phyloP scores from a whole-genome alignment of 345 rosid genomes.

The Viola odorata region DNA sequence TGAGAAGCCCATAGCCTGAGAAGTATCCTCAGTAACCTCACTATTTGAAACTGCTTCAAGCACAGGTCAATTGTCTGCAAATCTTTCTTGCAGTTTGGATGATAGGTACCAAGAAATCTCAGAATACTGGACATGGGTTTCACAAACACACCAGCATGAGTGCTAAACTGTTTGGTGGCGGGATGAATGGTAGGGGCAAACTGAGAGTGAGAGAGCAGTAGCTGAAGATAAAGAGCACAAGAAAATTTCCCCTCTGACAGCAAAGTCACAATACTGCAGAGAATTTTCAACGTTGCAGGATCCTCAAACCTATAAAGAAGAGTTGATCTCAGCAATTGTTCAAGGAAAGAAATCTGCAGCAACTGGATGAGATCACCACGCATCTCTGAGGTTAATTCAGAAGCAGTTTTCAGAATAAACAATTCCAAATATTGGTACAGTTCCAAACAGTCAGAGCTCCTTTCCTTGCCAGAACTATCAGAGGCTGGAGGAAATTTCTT shows the following conservation, averaged over 20 bases:
- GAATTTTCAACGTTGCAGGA: conserved; percentile 49
- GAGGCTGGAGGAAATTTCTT: conserved; percentile 37
- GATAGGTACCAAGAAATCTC: conserved; percentile 40
- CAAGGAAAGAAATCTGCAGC: conserved; percentile 63
- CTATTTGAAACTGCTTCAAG: conserved; percentile 52
- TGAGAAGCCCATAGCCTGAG: conserved; percentile 25
- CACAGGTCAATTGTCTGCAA: conserved; percentile 24
- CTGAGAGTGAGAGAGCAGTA: conserved; percentile 79
- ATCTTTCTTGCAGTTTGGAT: conserved; percentile 22
- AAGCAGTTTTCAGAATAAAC: conserved; percentile 59
- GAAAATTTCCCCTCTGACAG: conserved; percentile 55
- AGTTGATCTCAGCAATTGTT: conserved; percentile 51
- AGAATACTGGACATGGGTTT: conserved; percentile 76
- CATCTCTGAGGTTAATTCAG: conserved; percentile 44
- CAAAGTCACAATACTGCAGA: conserved; percentile 40
- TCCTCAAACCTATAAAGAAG: conserved; percentile 80
- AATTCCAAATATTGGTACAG: conserved; percentile 60
- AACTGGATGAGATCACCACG: conserved; percentile 41
- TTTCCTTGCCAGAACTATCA: conserved; percentile 25
- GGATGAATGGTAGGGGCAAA: conserved; percentile 52
- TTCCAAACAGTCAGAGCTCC: conserved; percentile 27
- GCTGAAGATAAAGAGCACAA: conserved; percentile 46
- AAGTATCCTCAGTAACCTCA: conserved; percentile 62
- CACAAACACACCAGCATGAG: conserved; percentile 46
- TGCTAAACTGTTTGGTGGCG: conserved; percentile 26